Conservation (phyloP, 2,329 filamentous ascomycete species). For the Colletotrichum zoysiae region DNA sequence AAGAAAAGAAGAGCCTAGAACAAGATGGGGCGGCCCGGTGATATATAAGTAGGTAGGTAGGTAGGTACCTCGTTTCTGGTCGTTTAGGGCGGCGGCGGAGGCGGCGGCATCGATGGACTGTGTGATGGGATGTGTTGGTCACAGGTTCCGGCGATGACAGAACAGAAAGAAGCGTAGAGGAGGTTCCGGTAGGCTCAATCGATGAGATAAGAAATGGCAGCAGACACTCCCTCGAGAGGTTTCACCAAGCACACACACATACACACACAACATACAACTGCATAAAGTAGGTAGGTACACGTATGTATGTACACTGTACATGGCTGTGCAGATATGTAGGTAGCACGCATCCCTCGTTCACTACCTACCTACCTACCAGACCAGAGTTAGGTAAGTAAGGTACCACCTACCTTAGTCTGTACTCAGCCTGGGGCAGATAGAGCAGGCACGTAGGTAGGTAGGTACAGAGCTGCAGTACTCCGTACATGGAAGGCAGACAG, state of each 20-base stretch:
- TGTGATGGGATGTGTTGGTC: slow-evolving; percentile 39
- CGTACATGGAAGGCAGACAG: neutral
- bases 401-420: too few relatives aligned
- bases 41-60: slow-evolving; percentile 41
- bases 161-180: slow-evolving; percentile 34
- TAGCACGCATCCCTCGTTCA: neutral
- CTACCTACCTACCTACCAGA: too few relatives aligned
- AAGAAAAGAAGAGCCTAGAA: slow-evolving; percentile 31
- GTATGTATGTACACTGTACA: neutral
- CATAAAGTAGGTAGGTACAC: neutral
- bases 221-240: slow-evolving; percentile 24
- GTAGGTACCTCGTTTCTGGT: slow-evolving; percentile 35
- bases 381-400: too few relatives aligned
- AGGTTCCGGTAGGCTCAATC: slow-evolving; percentile 26
- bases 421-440: too few relatives aligned
- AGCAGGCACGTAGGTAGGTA: too few relatives aligned
- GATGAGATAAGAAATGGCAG: slow-evolving; percentile 39
- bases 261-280: neutral
- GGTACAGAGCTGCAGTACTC: too few relatives aligned
- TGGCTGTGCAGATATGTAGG: neutral
- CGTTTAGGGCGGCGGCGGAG: slow-evolving; percentile 16
- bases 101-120: slow-evolving; percentile 33
- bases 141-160: slow-evolving; percentile 41
- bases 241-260: slow-evolving; percentile 29
- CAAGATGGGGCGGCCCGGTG: slow-evolving; percentile 27